Evolutionary conservation across 1,139 yeast genomes (phyloP), one percentile per base, ranked within the genome.

Genomic region (Hansenula lynferdii): DNA sequence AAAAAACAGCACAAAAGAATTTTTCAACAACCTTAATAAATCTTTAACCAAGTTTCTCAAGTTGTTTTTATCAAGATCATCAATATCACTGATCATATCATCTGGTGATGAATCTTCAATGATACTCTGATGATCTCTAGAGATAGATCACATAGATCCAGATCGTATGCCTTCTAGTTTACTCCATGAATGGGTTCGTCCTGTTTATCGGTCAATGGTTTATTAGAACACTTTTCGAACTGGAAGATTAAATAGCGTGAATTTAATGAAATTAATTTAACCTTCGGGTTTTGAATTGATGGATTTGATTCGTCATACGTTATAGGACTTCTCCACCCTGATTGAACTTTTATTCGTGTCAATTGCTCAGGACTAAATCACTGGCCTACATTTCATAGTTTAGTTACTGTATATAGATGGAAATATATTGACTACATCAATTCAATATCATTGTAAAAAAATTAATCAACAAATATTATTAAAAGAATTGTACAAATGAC

Each of bases 301-400:
- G 7, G 33, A 15, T 17, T n/a, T 17, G n/a, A 14, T 15, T 12
- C 19, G 20, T 24, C 6, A 18, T 34, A 25, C 34, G 17, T 21
- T 32, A 25, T 37, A 40, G 56, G 47, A 44, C 56, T 40, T 30
- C 49, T 53, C 57, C 57, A 53, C 57, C 57, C 56, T 53, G 54
- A 42, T 44, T 51, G 57, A 42, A 48, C 40, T 37, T 27, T 35
- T 31, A 17, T n/a, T 18, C 38, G 41, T 42, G 38, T 45, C 44
- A 44, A 18, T 28, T 39, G 35, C 39, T 36, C 49, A 43, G 57
- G 57, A 53, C 57, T 53, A 40, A 45, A 45, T 50, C 49, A 53
- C 44, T 46, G 56, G 44, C 48, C 55, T 41, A 53, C 46, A 53
- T 50, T 42, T 24, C 19, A 29, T 15, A 8, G 5, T 29, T 10